phyloP scores from a whole-genome alignment of 2,329 filamentous ascomycete species.

The Botrytis galanthina region DNA sequence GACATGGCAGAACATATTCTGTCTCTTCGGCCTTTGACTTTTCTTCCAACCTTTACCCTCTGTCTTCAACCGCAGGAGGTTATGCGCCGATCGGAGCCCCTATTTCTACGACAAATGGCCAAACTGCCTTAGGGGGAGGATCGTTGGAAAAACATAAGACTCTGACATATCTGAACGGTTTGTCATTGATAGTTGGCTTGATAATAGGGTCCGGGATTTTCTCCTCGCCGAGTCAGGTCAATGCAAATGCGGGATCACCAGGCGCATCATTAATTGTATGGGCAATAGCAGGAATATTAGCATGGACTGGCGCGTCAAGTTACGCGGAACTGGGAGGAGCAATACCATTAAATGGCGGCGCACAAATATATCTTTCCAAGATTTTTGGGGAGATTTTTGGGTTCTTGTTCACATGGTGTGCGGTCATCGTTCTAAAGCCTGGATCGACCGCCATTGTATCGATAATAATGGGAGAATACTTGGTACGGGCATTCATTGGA shows the following conservation, averaged over 20 bases:
- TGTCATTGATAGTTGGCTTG: constrained; percentile 85
- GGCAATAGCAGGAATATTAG: constrained; percentile 84
- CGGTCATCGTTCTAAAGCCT: constrained; percentile 89
- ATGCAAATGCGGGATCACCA: constrained; percentile 84
- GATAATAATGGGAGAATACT: constrained; percentile 97
- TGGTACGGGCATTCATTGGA: constrained; percentile 83
- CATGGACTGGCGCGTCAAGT: constrained; percentile 93
- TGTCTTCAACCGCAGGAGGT: constrained; percentile 75
- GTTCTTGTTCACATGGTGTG: constrained; percentile 95
- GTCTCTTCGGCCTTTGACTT: constrained; percentile 95
- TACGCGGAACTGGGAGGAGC: constrained; percentile 95
- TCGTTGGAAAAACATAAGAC: constrained; percentile 94
- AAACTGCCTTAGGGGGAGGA: constrained; percentile 63
- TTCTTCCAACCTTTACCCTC: constrained; percentile 84
- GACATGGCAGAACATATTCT: constrained; percentile 72
- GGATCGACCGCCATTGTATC: constrained; percentile 91
- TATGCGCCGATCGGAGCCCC: constrained; percentile 87
- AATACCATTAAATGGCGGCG: constrained; percentile 90
- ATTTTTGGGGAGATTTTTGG: constrained; percentile 93
- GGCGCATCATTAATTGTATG: constrained; percentile 90
- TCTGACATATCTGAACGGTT: constrained; percentile 87
- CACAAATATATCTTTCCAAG: constrained; percentile 91
- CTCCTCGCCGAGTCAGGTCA: constrained; percentile 89
- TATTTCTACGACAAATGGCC: constrained; percentile 55
- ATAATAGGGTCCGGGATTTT: constrained; percentile 98